Evolutionary conservation across 2,329 filamentous ascomycete genomes (phyloP).

Genomic region (Cladobotryum protrusum): DNA sequence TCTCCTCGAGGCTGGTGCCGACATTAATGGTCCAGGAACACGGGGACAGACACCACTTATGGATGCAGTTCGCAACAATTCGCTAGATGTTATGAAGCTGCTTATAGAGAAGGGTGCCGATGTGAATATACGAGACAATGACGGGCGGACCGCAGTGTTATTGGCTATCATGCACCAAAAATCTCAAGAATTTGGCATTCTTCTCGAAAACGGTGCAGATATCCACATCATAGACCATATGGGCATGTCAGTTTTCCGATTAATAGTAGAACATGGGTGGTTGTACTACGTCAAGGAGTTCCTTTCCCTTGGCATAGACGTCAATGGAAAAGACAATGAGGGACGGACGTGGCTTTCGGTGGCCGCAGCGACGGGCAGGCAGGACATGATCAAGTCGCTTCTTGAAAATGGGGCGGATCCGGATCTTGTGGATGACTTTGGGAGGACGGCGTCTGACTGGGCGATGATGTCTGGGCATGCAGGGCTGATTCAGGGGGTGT

Average conservation of each 20-base stretch:
- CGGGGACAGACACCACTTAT: neutral
- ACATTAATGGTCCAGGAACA: neutral
- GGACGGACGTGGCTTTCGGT: slow-evolving; percentile 1
- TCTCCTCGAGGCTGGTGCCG: neutral
- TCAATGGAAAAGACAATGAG: neutral
- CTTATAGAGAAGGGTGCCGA: slow-evolving; percentile 5
- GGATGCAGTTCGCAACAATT: neutral
- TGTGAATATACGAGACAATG: neutral
- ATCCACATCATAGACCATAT: too few species aligned
- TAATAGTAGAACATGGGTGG: too few species aligned
- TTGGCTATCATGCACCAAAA: neutral
- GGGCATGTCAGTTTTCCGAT: too few species aligned
- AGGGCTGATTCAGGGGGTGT: neutral
- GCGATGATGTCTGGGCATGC: neutral
- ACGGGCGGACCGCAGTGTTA: slow-evolving; percentile 1
- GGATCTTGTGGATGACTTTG: neutral
- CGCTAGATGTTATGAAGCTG: neutral
- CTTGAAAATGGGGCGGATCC: neutral
- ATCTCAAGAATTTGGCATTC: neutral
- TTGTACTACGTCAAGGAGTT: too few species aligned
- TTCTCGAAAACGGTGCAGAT: neutral
- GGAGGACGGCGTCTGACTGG: neutral
- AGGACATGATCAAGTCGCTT: neutral
- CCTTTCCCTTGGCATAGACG: too few species aligned
- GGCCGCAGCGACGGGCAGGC: neutral